Evolutionary conservation across 495 filamentous ascomycete species (phyloP), one percentile per base, ranked within the genome.

Genomic region (Penicillium cinerascens): DNA sequence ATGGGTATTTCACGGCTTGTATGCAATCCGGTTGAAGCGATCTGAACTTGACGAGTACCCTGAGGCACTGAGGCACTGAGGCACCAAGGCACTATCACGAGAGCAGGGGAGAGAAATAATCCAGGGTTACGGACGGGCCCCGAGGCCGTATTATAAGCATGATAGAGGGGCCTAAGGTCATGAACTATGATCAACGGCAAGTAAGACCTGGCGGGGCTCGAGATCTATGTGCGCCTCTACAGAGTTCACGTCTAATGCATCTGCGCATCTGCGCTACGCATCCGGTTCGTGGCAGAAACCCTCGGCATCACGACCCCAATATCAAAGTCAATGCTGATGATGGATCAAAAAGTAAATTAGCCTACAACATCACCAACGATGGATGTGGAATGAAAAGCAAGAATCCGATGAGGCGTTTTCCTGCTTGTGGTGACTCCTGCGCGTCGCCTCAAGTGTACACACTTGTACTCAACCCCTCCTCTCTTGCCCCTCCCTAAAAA

Each of bases 141-240:
- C 6, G 27, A 6, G 27, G 21, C 13, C 15, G 29, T 20, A 47
- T 3, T 13, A 45, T 20, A 18, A 29, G 44, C 13, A 47, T 47
- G n/a, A 13, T 21, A 18, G 4, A n/a, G 42, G 51, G 48, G 48
- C 48, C 47, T 56, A 42, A 46, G 36, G 47, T 47, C 20, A n/a
- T 41, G 43, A 27, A 42, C 23, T 23, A 26, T 18, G 41, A 56
- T 50, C 38, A 42, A 52, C 50, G 35, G 23, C 23, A 15, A 23
- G 35, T 18, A 5, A 43, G 25, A 36, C 18, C 21, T 47, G 18
- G 51, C 51, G 42, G 49, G 49, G 49, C 42, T 42, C 43, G 22
- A 35, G 44, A 47, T 54, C 27, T 48, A 48, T 54, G 42, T 21
- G 26, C 15, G 37, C 37, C n/a, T n/a, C n/a, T n/a, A 39, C n/a